phyloP scores from a whole-genome alignment of 306 rosid species.

The Mucuna pruriens region DNA sequence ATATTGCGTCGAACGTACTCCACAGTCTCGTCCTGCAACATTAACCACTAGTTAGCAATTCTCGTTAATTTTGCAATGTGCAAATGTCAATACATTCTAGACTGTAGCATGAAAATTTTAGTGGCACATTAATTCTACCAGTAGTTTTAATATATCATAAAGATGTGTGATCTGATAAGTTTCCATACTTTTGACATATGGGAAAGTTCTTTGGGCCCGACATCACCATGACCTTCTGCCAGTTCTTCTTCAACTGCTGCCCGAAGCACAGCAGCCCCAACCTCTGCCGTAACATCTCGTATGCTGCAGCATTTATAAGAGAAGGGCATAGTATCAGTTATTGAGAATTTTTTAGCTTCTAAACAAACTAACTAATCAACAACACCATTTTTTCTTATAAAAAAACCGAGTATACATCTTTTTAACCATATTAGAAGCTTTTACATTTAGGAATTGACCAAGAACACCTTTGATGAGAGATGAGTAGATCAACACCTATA shows the following conservation, averaged over 20 bases:
- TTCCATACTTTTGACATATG: slow-evolving; percentile 83
- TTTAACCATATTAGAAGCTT: slow-evolving; percentile 19
- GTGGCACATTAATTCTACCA: background rate
- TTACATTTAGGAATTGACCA: background rate
- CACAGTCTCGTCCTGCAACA: slow-evolving; percentile 78
- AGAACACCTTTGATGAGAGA: background rate
- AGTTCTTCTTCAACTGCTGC: slow-evolving; percentile 83
- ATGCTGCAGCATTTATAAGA: slow-evolving; percentile 61
- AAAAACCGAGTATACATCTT: background rate
- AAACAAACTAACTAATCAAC: slow-evolving; percentile 21
- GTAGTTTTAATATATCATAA: background rate
- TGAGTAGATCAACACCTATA: background rate
- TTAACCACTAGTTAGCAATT: slow-evolving; percentile 14
- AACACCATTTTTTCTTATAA: background rate
- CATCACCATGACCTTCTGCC: slow-evolving; percentile 85
- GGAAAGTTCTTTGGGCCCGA: slow-evolving; percentile 74
- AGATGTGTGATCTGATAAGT: background rate
- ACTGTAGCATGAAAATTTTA: background rate
- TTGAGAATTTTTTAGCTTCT: slow-evolving; percentile 1
- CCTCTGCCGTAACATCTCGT: slow-evolving; percentile 84
- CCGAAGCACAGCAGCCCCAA: slow-evolving; percentile 90
- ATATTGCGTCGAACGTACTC: slow-evolving; percentile 64
- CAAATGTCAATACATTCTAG: slow-evolving; percentile 16
- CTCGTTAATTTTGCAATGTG: background rate
- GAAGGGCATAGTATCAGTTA: slow-evolving; percentile 24